Evolutionary conservation across 75 land plant genomes (phyloP), one percentile per base, ranked within the genome.

Genomic region (Cupressus sempervirens): DNA sequence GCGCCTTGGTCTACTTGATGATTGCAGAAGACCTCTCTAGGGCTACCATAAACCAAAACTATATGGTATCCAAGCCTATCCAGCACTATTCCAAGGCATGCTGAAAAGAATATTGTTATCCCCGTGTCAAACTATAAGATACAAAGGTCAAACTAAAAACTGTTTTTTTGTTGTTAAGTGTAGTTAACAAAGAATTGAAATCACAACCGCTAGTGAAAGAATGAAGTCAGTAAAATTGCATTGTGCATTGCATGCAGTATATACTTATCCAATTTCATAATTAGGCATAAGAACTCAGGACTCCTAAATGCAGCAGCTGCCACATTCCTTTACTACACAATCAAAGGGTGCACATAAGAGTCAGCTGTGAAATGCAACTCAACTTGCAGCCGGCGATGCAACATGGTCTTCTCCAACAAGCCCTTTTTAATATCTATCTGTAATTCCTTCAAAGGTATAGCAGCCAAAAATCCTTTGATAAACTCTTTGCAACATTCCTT

Each of bases 371-470:
- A 93, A 85, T 97, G 96, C 81, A 95, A 95, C 87, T 97, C 99
- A 80, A 97, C 94, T 85, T 97, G 99, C 70, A 97, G 92, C 81
- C 97, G 87, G 53, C 91, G 95, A 87, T 94, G 96, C 73, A 96
- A 87, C 10, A 89, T 93, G 11, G 89, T 82, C 29, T 93, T 93
- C 18, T 86, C 76, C 76, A 91, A 76, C 82, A 91, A 40, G 0
- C 94, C 98, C 82, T 93, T 97, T 83, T 92, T 95, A 50, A 97
- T 87, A 91, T 97, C 99, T 43, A 76, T 85, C 76, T 92, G 94
- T 85, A 97, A 82, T 88, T 97, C 95, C 58, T 96, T 84, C n/a
- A 96, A 86, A 23, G 98, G 98, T n/a, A 96, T 87, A 43, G 97
- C 92, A 3, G 98, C 97, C 72, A 96, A 87, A 80, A 96, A 96